Evolutionary conservation across 129 eudicot genomes (phyloP), one percentile per base, ranked within the genome.

Genomic region (Lonicera japonica): DNA sequence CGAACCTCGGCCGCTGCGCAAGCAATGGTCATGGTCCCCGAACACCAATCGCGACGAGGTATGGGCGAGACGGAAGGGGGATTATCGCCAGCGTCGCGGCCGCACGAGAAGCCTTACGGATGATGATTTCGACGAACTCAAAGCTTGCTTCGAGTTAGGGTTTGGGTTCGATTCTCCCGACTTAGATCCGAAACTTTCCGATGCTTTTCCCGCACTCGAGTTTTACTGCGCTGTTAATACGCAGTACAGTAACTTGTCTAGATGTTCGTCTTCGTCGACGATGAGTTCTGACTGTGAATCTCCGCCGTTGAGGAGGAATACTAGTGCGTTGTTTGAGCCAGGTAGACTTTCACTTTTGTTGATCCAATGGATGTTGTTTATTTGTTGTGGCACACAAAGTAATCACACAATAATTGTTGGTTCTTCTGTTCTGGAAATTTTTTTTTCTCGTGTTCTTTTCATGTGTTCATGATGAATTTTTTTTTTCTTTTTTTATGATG

Each of bases 141-240:
- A 83, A 56, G 97, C 83, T 7, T 90, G 94, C 56, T 67, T 90
- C 18, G 97, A 86, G 20, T 55, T 90, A 40, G 97, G 97, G 17
- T 90, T 86, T 54, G 77, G 83, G 21, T 86, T 90, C 55, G 81
- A 83, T 59, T 67, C 86, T 21, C 64, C 75, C 24, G 69, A 71
- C 8, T n/a, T 77, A 57, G 94, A 90, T 77, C 83, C 74, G 56
- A 84, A 80, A 43, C 81, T 90, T 7, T 18, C 87, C 5, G 60
- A 64, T 14, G 73, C 82, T 70, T 86, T 90, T 39, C 95, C 97
- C 0, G 97, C 97, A n/a, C 79, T 86, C 0, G 90, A 70, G 58
- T 24, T 90, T 1, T 90, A 90, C 73, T 25, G 58, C 3, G 87
- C 94, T 18, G 95, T 90, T n/a, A 83, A 81, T 16, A 58, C 73